phyloP scores from a whole-genome alignment of 345 rosid species.

The Lepidium didymum region DNA sequence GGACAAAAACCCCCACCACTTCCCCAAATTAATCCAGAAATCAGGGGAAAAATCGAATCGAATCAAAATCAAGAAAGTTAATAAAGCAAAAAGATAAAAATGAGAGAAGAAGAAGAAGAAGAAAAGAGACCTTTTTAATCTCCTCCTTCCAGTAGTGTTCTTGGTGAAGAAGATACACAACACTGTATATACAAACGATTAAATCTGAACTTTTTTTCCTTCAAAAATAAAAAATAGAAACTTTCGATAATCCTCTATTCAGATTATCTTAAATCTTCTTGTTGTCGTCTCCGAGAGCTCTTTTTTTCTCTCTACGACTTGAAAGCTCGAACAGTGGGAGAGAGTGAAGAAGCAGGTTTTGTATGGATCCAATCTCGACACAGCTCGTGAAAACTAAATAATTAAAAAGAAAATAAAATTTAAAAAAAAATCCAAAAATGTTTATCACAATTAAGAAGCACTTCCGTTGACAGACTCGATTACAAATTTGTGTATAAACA shows the following conservation, averaged over 20 bases:
- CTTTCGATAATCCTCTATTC: neutral
- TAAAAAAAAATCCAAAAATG: neutral
- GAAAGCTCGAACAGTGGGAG: constrained; percentile 7
- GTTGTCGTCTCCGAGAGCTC: neutral
- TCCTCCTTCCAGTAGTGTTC: constrained; percentile 28
- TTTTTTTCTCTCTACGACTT: neutral
- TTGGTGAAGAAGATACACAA: constrained; percentile 13
- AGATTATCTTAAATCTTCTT: neutral
- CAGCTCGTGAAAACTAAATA: constrained; percentile 29
- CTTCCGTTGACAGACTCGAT: neutral
- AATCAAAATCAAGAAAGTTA: constrained; percentile 8
- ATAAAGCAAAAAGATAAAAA: neutral
- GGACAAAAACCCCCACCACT: neutral
- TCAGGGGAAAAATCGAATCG: neutral
- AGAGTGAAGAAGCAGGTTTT: constrained; percentile 30
- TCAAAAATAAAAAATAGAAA: neutral
- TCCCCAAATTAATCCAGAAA: constrained; percentile 24
- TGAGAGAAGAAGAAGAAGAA: neutral
- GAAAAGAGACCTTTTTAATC: neutral
- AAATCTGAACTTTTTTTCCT: constrained; percentile 21
- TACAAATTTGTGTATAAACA: neutral
- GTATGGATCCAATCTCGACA: constrained; percentile 55
- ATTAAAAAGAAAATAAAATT: neutral
- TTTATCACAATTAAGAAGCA: neutral
- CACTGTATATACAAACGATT: constrained; percentile 16